These are phyloP conservation scores for Vitis hybrid DNA, from an alignment of 177 flowering plant genomes.

Conservation along the genomic window DNA sequence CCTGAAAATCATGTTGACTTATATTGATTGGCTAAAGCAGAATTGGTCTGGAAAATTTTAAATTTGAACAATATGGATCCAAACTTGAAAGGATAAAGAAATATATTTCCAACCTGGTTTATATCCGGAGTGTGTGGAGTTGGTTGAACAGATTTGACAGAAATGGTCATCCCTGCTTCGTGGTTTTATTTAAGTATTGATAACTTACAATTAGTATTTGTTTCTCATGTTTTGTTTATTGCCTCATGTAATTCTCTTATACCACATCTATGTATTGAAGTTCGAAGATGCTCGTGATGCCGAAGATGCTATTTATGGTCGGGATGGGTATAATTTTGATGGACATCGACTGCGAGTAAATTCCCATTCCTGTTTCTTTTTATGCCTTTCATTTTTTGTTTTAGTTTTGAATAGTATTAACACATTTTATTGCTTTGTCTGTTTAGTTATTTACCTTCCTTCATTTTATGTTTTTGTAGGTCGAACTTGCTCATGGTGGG, in stretches of 20 bases:
- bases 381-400: not conserved
- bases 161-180: too few species aligned
- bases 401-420: not conserved
- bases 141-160: too few species aligned
- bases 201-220: too few species aligned
- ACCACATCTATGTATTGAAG: conserved; percentile 23
- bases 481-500: conserved; percentile 73
- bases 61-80: too few species aligned
- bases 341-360: conserved; percentile 54
- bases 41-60: too few species aligned
- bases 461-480: conserved; percentile 29
- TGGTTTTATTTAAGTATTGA: too few species aligned
- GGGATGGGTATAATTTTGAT: conserved; percentile 73
- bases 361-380: conserved; percentile 1
- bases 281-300: conserved; percentile 74
- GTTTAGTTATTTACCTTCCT: not conserved
- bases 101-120: too few species aligned
- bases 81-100: too few species aligned
- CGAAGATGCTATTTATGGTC: conserved; percentile 64
- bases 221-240: not conserved
- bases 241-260: not conserved
- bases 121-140: too few species aligned
- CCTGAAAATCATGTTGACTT: too few species aligned
- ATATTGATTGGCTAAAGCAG: too few species aligned
- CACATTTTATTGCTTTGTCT: not conserved